Conservation (phyloP, 1,284 basidiomycete species). For the Tilletia indica region DNA sequence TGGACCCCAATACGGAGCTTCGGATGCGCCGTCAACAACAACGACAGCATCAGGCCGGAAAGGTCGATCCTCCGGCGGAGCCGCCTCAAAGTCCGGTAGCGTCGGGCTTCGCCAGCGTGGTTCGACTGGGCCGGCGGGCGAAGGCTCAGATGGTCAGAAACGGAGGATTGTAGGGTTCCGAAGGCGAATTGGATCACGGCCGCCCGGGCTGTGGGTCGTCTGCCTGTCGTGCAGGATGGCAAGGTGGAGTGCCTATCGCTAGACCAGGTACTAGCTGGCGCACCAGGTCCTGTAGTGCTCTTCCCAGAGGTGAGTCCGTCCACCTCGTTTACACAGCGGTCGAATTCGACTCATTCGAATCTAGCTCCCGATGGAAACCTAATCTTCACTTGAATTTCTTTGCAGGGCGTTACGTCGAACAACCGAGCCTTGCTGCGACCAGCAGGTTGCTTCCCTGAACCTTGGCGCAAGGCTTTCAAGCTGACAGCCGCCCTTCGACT, state of each 20-base stretch:
- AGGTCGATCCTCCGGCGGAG: constrained; percentile 34
- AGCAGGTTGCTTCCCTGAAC: constrained; percentile 13
- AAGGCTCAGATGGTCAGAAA: constrained; percentile 21
- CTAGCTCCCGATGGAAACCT: too few species aligned
- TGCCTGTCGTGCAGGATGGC: constrained; percentile 17
- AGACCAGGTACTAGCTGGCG: constrained; percentile 19
- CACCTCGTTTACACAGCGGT: background rate
- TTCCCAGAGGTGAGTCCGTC: constrained; percentile 42
- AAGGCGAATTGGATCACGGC: constrained; percentile 18
- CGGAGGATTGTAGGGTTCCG: constrained; percentile 13
- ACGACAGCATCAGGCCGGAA: constrained; percentile 18
- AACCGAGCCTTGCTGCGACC: constrained; percentile 29
- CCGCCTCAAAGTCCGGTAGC: background rate
- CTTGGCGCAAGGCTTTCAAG: constrained; percentile 4
- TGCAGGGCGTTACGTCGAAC: constrained; percentile 27
- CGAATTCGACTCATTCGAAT: background rate
- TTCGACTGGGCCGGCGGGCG: constrained; percentile 18
- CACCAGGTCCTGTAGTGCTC: constrained; percentile 26
- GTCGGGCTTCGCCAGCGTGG: background rate
- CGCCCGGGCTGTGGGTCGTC: background rate
- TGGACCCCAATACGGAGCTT: background rate
- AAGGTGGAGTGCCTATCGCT: constrained; percentile 29
- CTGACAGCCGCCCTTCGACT: constrained; percentile 9
- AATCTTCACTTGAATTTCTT: background rate
- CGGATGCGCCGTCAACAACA: background rate